A percentile compares a stretch with the other conserved stretches of the same genome.
phyloP scores from a whole-genome alignment of 495 filamentous ascomycete genomes.

The Podospora bellae-mahoneyi region DNA sequence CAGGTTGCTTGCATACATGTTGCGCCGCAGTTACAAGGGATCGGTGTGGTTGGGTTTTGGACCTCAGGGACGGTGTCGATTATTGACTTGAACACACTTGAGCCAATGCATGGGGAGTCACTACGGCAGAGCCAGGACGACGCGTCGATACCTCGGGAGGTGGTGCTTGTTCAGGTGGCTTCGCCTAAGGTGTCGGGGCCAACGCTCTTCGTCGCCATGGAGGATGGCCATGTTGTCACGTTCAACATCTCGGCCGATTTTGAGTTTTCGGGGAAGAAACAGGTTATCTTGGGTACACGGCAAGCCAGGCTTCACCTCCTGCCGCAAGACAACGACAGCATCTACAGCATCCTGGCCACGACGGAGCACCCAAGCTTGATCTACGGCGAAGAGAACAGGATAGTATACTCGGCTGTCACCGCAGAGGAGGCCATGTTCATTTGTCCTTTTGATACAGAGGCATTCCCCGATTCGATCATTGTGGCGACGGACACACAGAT shows the following conservation, averaged over 20 bases:
- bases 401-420: conserved; percentile 94
- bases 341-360: conserved; percentile 85
- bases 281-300: conserved; percentile 80
- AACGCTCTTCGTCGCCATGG: conserved; percentile 88
- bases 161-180: conserved; percentile 73
- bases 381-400: conserved; percentile 79
- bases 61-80: conserved; percentile 70
- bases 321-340: conserved; percentile 51
- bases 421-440: conserved; percentile 78
- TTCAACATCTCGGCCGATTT: conserved; percentile 67
- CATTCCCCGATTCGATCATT: conserved; percentile 75
- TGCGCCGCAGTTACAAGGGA: conserved; percentile 37
- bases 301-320: conserved; percentile 76
- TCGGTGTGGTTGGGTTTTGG: conserved; percentile 83
- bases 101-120: conserved; percentile 45
- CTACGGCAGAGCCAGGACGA: conserved; percentile 58
- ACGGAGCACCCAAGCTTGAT: conserved; percentile 93
- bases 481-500: conserved; percentile 74
- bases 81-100: conserved; percentile 59
- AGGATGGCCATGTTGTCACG: conserved; percentile 86
- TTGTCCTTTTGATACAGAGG: conserved; percentile 75
- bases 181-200: conserved; percentile 48
- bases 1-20: conserved; percentile 81
- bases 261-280: conserved; percentile 67
- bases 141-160: conserved; percentile 74